Base-by-base conservation (phyloP, 1,139 yeast genomes). In the Suhomyces ambrosiae region DNA sequence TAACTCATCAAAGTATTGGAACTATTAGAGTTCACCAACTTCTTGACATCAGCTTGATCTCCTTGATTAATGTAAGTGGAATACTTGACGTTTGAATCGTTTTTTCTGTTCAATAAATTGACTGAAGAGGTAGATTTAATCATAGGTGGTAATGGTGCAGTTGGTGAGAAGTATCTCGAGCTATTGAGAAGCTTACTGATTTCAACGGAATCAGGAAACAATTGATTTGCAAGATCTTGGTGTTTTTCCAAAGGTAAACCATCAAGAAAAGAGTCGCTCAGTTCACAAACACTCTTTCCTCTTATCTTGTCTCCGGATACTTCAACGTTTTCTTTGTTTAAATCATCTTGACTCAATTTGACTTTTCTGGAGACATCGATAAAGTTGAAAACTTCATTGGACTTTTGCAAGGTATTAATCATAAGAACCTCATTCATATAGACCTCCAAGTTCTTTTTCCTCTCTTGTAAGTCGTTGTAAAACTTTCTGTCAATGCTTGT, bases 111-210 rank as follows among this genome's bases (percentile, higher is more conserved):
- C 13, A 38, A n/a, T 8, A 34, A 17, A 13, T 19, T 30, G 27
- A 21, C 22, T 5, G 28, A 17, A 9, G 37, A 29, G 17, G 26
- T 16, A 5, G 39, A 15, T 21, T 32, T 31, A 32, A 34, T 24
- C 16, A 36, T 27, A 12, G 54, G 57, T 12, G 66, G 67, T 37
- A 63, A 50, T 12, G 67, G 66, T 6, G 60, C 60, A 0, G 67
- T 61, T 2, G 66, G 54, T 0, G 61, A 57, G 35, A 49, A 58
- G 34, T 27, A 38, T 7, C 38, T 32, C 23, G 50, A 48, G 30
- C 47, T 36, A 27, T 47, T 37, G 28, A 41, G 37, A 26, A 49
- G 40, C 19, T 52, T 45, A 6, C 40, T 30, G 27, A 64, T 50
- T 42, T 58, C 56, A 9, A 56, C 45, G 1, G 68, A 60, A 7